Evolutionary conservation across 495 filamentous ascomycete species (phyloP), one percentile per base, ranked within the genome.

Genomic region (Wilcoxina mikolae): DNA sequence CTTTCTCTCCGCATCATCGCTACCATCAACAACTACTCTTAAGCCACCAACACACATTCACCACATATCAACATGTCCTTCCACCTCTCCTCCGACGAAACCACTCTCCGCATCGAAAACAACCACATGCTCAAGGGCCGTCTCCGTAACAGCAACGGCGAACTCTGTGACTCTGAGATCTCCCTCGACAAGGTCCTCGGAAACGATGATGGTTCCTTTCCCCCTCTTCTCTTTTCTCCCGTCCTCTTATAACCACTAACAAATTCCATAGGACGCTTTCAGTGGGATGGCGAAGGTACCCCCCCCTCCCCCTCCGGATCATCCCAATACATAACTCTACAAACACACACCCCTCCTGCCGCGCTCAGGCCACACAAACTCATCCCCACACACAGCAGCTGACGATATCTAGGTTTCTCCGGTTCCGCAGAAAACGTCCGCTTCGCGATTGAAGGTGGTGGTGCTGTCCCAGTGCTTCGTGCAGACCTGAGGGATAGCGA

Each of bases 401-500:
- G n/a, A n/a, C n/a, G 7, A 9, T 20, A 29, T 41, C 38, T 27
- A 54, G 51, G 65, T 54, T 75, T 74, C 61, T 52, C 60, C 10
- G 47, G 58, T 5, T 64, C 57, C 9, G 69, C 73, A 0, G 24
- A 59, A 2, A 44, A 68, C 4, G 52, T 72, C 18, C 20, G 26
- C 11, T 69, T 73, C 24, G 11, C 33, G 0, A 53, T 62, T 3
- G 72, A 75, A 51, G 70, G 70, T 0, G 67, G 61, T 0, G 62
- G 56, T 0, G 54, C 60, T 0, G 59, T 69, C 12, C 73, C 73
- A 31, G 43, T 75, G 5, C 61, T 74, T 18, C 68, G 73, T 4
- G 72, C 72, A 4, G 9, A 9, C 0, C 48, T 75, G 46, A 17
- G 3, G 0, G 61, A 62, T 31, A 27, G 49, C 0, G 65, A 70